Base-by-base conservation (phyloP, 1,139 yeast species). In the Arxiozyma bovina region DNA sequence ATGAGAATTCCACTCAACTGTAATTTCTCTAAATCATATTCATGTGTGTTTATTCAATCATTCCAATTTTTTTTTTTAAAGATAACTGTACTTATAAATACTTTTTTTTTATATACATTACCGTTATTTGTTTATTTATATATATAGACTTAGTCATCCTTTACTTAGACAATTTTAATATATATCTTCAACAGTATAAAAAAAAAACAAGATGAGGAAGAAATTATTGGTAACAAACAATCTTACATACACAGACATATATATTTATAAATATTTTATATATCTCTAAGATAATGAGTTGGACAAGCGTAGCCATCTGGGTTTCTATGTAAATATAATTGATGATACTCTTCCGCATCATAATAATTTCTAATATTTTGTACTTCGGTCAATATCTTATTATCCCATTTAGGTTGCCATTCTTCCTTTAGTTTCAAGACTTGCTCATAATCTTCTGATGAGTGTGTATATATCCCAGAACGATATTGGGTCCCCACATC, bases 331-430 rank as follows among this genome's bases (percentile, higher is more conserved):
- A 91, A 75, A 69, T 93, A 93, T 58, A 78, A 67, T 68, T 93
- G 98, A 69, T 93, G 98, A 69, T 91, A 93, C 45, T 83, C 90
- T 71, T 93, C 99, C 21, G 98, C 98, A 66, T 91, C 96, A 74
- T 84, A 84, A 78, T 89, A 93, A 55, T 76, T 76, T 54, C 75
- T 70, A 53, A 88, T 77, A 18, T 88, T 86, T 63, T 81, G 87
- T 54, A 91, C 80, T 52, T 74, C 73, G 1, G 98, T 90, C 53
- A 75, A 86, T 45, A 84, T 81, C 53, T 70, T 70, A 59, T 76
- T 69, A n/a, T 71, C 70, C 78, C 84, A 84, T 60, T 72, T 75
- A 61, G 75, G 82, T 76, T 83, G 85, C 68, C 76, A 67, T 58
- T 74, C 71, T 53, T 68, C 63, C 62, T 76, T 58, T 60, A 77